Conservation (phyloP, 176 grass and related monocot species). For the Guadua angustifolia region DNA sequence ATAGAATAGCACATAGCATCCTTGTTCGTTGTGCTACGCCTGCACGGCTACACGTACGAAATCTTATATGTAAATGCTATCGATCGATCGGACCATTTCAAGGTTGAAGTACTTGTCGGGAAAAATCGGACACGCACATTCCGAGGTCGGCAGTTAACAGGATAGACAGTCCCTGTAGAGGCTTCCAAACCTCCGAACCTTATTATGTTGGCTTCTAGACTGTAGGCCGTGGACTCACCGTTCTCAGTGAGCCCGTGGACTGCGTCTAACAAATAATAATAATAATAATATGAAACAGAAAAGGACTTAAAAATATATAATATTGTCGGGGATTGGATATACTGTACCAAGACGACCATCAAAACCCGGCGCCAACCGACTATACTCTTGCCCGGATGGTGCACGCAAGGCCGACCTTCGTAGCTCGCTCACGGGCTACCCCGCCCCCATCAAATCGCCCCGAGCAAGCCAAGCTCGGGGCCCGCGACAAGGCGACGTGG, state of each 20-base stretch:
- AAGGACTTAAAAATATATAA: too few relatives aligned
- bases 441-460: too few relatives aligned
- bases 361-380: too few relatives aligned
- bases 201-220: slow-evolving; percentile 1
- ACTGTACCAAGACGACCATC: too few relatives aligned
- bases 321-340: too few relatives aligned
- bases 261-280: too few relatives aligned
- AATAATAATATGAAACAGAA: too few relatives aligned
- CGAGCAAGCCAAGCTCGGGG: too few relatives aligned
- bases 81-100: not conserved
- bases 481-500: too few relatives aligned
- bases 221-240: not conserved
- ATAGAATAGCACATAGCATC: not conserved
- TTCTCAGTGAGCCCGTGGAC: not conserved
- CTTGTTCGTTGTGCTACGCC: not conserved
- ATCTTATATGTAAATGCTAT: not conserved
- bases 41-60: not conserved
- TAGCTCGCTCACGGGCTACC: too few relatives aligned
- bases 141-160: not conserved
- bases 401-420: too few relatives aligned
- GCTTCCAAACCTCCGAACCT: not conserved
- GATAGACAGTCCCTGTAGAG: not conserved
- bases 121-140: slow-evolving; percentile 9
- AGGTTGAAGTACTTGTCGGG: not conserved
- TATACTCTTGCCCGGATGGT: too few relatives aligned